A percentile compares a stretch with the other conserved stretches of the same genome.
Conservation (phyloP, 2,329 filamentous ascomycete genomes). For the Helotiales sp. region DNA sequence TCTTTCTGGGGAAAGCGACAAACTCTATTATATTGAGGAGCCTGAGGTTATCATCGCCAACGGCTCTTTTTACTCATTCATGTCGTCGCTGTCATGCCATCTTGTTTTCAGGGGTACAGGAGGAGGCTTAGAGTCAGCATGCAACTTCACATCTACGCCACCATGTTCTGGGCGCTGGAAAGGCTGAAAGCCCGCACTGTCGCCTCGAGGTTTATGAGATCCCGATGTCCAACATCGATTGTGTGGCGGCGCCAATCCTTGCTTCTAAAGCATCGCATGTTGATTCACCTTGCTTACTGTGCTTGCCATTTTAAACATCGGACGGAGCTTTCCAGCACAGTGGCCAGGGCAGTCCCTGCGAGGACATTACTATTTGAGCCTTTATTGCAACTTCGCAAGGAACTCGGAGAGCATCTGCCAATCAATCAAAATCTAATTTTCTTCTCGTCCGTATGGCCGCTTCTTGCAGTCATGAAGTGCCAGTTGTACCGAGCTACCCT, state of each 20-base stretch:
- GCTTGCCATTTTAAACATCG: background rate
- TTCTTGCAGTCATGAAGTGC: background rate
- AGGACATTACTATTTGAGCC: background rate
- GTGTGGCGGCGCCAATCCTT: background rate
- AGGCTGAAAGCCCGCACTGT: background rate
- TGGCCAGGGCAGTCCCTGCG: background rate
- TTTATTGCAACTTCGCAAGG: background rate
- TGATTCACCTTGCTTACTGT: background rate
- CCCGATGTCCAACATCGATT: background rate
- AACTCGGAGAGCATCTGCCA: background rate
- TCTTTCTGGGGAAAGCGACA: background rate
- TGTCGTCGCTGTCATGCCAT: background rate
- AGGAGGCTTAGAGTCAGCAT: background rate
- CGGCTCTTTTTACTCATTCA: background rate
- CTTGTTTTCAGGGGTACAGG: background rate
- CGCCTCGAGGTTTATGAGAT: background rate
- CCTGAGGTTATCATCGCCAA: background rate
- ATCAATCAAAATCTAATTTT: background rate
- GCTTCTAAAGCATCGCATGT: background rate
- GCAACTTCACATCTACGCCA: background rate
- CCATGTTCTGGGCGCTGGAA: background rate
- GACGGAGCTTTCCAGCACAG: background rate
- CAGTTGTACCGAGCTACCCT: slow-evolving; percentile 11
- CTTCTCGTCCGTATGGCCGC: background rate
- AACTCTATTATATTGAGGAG: background rate